phyloP scores from a whole-genome alignment of 192 early-diverging fungal genomes.

The Mortierella antarctica region DNA sequence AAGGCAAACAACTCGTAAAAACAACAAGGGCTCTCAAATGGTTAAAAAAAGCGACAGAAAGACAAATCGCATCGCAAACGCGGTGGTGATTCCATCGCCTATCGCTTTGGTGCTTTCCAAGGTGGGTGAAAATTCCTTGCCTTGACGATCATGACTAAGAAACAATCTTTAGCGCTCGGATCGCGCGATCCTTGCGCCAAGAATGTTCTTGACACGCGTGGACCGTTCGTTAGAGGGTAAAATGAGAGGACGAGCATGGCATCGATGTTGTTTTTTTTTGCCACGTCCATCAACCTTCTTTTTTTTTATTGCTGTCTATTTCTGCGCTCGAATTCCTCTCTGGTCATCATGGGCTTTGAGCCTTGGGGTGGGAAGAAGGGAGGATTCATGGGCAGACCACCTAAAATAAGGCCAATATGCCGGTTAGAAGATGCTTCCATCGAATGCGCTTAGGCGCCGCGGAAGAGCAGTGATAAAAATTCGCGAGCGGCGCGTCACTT shows the following conservation, averaged over 20 bases:
- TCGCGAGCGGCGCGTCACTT: background rate
- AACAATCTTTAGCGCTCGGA: background rate
- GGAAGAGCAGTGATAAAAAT: background rate
- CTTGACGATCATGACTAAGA: background rate
- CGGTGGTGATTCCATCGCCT: too few relatives aligned
- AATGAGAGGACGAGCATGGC: background rate
- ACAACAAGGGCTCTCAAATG: background rate
- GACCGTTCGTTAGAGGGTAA: background rate
- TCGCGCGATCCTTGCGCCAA: too few relatives aligned
- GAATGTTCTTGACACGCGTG: background rate
- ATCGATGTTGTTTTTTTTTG: background rate
- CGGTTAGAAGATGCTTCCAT: background rate
- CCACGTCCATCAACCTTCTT: background rate
- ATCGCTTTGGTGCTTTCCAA: too few relatives aligned
- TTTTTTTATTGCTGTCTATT: slow-evolving; percentile 47
- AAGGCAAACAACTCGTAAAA: too few relatives aligned
- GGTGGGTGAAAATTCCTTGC: too few relatives aligned
- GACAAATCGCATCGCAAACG: too few relatives aligned
- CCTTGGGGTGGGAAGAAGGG: slow-evolving; percentile 50
- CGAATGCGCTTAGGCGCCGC: background rate
- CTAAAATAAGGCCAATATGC: background rate
- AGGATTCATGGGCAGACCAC: slow-evolving; percentile 46
- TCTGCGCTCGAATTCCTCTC: slow-evolving; percentile 53
- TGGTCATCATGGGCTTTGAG: slow-evolving; percentile 51
- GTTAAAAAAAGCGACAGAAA: background rate